A percentile compares a stretch with the other conserved stretches of the same genome.
Evolutionary conservation across 768 basidiomycete species (phyloP).

Genomic region (Lanmaoa pseudosensibilis): DNA sequence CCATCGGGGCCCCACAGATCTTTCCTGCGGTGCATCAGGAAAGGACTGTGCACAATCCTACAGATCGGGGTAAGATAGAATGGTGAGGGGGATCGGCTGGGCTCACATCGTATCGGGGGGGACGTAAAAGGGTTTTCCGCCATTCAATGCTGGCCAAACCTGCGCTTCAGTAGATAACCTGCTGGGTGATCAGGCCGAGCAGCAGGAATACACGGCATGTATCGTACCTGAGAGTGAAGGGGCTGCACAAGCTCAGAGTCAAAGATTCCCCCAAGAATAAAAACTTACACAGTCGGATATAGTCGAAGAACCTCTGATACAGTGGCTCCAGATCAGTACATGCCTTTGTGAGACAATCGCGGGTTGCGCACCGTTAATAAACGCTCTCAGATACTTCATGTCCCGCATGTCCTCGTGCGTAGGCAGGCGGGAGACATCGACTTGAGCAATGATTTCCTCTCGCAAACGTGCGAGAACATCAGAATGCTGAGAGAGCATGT

Average conservation of each 20-base stretch:
- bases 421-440: constrained; percentile 50
- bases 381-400: constrained; percentile 64
- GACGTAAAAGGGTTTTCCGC: constrained; percentile 52
- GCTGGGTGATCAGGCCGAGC: not conserved
- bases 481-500: constrained; percentile 53
- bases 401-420: constrained; percentile 56
- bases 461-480: too few relatives aligned
- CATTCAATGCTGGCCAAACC: constrained; percentile 21
- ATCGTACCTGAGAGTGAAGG: constrained; percentile 22
- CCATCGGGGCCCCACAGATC: constrained; percentile 42
- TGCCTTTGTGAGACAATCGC: not conserved
- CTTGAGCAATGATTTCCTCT: constrained; percentile 42
- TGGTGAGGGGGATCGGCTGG: not conserved
- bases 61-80: not conserved
- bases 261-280: not conserved
- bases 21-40: constrained; percentile 38
- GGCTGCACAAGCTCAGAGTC: constrained; percentile 16
- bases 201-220: too few relatives aligned
- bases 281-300: constrained; percentile 31
- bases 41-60: constrained; percentile 23
- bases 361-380: constrained; percentile 53
- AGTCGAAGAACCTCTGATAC: constrained; percentile 33
- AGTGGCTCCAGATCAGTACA: not conserved
- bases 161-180: constrained; percentile 19
- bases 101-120: constrained; percentile 40